These are phyloP conservation scores for Silene coronaria DNA, from an alignment of 179 eudicot genomes.

Conservation along the genomic window DNA sequence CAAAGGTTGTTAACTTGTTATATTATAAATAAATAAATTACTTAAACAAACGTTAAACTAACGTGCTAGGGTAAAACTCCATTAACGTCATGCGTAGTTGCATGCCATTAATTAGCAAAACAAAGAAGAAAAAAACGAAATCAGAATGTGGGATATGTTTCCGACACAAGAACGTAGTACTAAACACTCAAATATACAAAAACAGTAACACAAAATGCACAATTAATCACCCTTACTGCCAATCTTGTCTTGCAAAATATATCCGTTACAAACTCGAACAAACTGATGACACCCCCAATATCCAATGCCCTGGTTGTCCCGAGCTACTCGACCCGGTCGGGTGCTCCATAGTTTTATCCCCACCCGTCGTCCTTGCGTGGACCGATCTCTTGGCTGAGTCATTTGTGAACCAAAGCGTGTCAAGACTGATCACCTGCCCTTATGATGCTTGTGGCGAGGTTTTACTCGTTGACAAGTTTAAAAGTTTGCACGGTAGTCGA, in stretches of 20 bases:
- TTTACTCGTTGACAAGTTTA: neutral
- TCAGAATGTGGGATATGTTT: constrained; percentile 11
- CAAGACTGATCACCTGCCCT: neutral
- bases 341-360: neutral
- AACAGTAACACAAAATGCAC: neutral
- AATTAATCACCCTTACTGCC: neutral
- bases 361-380: neutral
- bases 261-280: neutral
- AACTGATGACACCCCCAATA: neutral
- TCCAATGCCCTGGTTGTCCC: constrained; percentile 4
- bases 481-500: too few relatives aligned
- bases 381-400: constrained; percentile 3
- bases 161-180: neutral
- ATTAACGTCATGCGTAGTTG: too few relatives aligned
- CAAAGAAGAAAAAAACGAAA: too few relatives aligned
- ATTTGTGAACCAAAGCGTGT: neutral
- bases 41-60: too few relatives aligned
- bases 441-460: neutral
- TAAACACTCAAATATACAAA: neutral
- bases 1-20: too few relatives aligned
- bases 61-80: too few relatives aligned
- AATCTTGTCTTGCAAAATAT: neutral
- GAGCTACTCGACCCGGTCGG: neutral
- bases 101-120: too few relatives aligned
- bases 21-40: too few relatives aligned